Evolutionary conservation across 306 rosid species (phyloP), one percentile per base, ranked within the genome.

Genomic region (Sindora glabra): DNA sequence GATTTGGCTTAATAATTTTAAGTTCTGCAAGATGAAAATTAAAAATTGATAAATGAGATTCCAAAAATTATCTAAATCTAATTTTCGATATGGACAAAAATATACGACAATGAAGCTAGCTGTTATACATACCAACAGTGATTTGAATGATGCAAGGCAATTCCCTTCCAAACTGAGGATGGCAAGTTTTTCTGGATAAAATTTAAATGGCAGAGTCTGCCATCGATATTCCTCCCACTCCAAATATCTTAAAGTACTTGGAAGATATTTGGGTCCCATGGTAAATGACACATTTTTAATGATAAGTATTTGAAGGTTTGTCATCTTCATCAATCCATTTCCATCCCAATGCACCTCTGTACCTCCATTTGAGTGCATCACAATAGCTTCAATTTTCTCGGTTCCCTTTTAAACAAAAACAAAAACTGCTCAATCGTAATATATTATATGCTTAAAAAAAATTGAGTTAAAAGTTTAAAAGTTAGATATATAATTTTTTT

Each of bases 391-490:
- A 42, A 42, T 42, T n/a, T 42, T 42, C 0, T 42, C 48, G 2
- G 22, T 42, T 10, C 48, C 48, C 48, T 34, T 34, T 26, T 26
- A 6, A 26, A 26, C 30, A 26, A 26, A 26, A 26, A 26, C 30
- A 26, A 26, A 26, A 58, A 59, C 29, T 40, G 55, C n/a, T 29
- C 80, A 69, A 64, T n/a, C 32, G 50, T 53, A 65, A 55, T 76
- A 52, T 76, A 26, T 26, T 26, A 26, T 26, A 26, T n/a, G n/a
- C n/a, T n/a, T n/a, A n/a, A n/a, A n/a, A n/a, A n/a, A n/a, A n/a
- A n/a, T n/a, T n/a, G n/a, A n/a, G n/a, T n/a, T n/a, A n/a, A n/a
- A n/a, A n/a, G n/a, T n/a, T n/a, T n/a, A n/a, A n/a, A n/a, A n/a
- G n/a, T n/a, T n/a, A n/a, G n/a, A n/a, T n/a, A n/a, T n/a, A n/a